Conservation (phyloP, 2,329 filamentous ascomycete genomes). For the Phialocephala subalpina region DNA sequence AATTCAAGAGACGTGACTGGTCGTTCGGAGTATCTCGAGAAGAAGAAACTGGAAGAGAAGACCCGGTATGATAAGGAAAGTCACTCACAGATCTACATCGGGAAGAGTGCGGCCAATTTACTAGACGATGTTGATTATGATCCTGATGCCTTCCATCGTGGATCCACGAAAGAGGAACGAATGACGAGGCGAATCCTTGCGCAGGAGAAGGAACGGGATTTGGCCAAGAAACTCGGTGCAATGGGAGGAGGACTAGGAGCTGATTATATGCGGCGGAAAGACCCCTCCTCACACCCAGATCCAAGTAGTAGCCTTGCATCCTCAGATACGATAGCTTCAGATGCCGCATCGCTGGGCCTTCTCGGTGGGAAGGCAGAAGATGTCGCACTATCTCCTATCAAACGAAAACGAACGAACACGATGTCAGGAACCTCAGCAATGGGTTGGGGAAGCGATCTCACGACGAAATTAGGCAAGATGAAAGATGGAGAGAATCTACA, state of each 20-base stretch:
- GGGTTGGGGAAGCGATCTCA: constrained; percentile 66
- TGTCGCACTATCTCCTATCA: constrained; percentile 65
- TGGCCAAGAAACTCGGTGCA: constrained; percentile 72
- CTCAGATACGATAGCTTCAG: constrained; percentile 40
- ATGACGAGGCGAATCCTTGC: constrained; percentile 70
- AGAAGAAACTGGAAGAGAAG: constrained; percentile 44
- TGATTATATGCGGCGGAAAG: constrained; percentile 69
- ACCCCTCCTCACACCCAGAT: constrained; percentile 26
- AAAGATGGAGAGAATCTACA: constrained; percentile 63
- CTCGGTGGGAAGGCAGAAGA: constrained; percentile 50
- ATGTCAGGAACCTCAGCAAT: constrained; percentile 43
- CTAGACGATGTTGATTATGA: constrained; percentile 72
- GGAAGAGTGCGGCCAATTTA: constrained; percentile 63
- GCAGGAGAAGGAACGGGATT: constrained; percentile 75
- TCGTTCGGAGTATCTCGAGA: constrained; percentile 35
- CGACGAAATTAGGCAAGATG: constrained; percentile 66
- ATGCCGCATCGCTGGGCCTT: constrained; percentile 55
- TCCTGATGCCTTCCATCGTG: constrained; percentile 56
- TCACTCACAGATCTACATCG: constrained; percentile 63
- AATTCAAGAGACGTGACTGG: constrained; percentile 36
- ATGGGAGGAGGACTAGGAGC: constrained; percentile 71
- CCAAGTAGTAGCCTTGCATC: constrained; percentile 14
- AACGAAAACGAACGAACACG: constrained; percentile 61
- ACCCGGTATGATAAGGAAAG: constrained; percentile 64
- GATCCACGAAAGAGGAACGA: constrained; percentile 70